A percentile compares a stretch with the other conserved stretches of the same genome.
These are phyloP conservation scores for Globisporangium parvum DNA, from an alignment of 352 stramenopile genomes.

Conservation along the genomic window DNA sequence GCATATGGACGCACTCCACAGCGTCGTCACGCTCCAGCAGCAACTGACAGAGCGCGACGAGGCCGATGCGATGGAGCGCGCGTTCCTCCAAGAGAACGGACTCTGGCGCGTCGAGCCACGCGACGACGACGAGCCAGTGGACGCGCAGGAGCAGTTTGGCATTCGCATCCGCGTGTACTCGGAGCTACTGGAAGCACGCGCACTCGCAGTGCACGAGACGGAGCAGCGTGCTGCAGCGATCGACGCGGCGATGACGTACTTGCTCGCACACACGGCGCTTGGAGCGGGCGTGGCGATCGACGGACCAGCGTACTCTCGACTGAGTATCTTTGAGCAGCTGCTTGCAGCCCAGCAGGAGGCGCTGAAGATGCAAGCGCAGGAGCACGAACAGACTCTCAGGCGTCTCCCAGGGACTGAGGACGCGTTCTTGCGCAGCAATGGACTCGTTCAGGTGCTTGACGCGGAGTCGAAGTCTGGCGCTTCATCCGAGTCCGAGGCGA, in stretches of 20 bases:
- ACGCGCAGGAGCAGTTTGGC: conserved; percentile 14
- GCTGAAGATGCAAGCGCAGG: background rate
- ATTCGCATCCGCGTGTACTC: conserved; percentile 10
- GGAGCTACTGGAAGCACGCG: conserved; percentile 6
- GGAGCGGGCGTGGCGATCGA: background rate
- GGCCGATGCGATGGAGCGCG: conserved; percentile 8
- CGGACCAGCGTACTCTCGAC: conserved; percentile 10
- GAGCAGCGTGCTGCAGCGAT: background rate
- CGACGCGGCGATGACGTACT: conserved; percentile 1
- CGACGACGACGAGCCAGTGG: conserved; percentile 1
- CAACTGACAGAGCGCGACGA: conserved; percentile 5
- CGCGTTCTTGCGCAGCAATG: conserved; percentile 1
- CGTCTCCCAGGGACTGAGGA: conserved; percentile 18
- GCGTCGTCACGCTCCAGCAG: conserved; percentile 16
- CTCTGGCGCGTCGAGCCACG: conserved; percentile 2
- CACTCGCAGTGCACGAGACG: background rate
- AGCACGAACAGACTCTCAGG: conserved; percentile 12
- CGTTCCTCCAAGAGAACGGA: conserved; percentile 9
- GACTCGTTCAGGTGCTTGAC: conserved; percentile 1
- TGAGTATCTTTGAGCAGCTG: conserved; percentile 9
- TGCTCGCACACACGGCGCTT: background rate
- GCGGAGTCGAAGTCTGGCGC: background rate
- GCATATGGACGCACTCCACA: conserved; percentile 17
- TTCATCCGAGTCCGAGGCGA: background rate
- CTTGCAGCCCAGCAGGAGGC: conserved; percentile 2